Evolutionary conservation across 805 yeast species (phyloP).

Genomic region (Hanseniaspora meyeri): DNA sequence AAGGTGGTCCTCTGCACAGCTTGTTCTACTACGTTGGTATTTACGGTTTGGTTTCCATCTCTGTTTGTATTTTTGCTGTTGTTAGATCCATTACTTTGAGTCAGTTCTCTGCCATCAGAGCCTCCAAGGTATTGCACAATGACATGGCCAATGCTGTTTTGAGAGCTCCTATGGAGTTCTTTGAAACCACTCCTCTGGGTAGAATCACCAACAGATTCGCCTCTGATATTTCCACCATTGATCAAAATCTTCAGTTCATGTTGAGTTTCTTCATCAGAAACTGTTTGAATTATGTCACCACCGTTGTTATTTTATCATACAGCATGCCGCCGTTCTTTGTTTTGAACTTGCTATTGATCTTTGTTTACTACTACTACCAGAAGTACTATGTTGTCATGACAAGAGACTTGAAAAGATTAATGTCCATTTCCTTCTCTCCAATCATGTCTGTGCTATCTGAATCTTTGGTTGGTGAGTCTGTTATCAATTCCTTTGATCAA

Average conservation of each 20-base stretch:
- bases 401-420: constrained; percentile 66
- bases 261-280: constrained; percentile 38
- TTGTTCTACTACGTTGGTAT: constrained; percentile 38
- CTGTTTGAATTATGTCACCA: constrained; percentile 35
- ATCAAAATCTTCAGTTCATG: constrained; percentile 43
- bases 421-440: constrained; percentile 59
- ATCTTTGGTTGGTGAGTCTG: constrained; percentile 61
- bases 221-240: constrained; percentile 48
- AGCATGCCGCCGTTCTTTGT: constrained; percentile 44
- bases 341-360: constrained; percentile 34
- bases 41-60: constrained; percentile 45
- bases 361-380: constrained; percentile 60
- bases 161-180: constrained; percentile 52
- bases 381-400: constrained; percentile 54
- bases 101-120: constrained; percentile 43
- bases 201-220: constrained; percentile 54
- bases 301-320: constrained; percentile 40
- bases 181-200: constrained; percentile 60
- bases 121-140: constrained; percentile 44
- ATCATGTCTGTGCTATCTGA: constrained; percentile 76
- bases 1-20: constrained; percentile 26
- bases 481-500: constrained; percentile 69
- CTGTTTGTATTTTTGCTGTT: constrained; percentile 38
- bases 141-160: constrained; percentile 43
- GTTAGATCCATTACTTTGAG: constrained; percentile 38